Percentiles rank a stretch among this genome's conserved stretches.
phyloP scores from a whole-genome alignment of 352 stramenopile species.

The Plasmopara muralis region DNA sequence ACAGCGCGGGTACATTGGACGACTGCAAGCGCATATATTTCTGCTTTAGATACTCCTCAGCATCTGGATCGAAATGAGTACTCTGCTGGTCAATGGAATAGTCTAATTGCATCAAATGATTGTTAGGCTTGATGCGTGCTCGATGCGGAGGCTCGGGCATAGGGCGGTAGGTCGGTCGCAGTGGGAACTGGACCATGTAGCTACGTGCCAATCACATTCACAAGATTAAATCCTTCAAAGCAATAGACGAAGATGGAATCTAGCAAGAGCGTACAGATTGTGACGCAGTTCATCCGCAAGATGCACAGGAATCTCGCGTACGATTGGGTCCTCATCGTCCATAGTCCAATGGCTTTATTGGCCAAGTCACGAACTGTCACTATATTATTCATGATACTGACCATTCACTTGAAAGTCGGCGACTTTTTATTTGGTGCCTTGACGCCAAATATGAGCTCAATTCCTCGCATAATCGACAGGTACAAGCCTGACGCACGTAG shows the following conservation, averaged over 20 bases:
- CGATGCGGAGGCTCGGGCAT: constrained; percentile 52
- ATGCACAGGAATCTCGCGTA: constrained; percentile 81
- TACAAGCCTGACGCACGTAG: constrained; percentile 5
- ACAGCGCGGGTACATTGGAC: constrained; percentile 49
- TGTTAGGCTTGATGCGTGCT: constrained; percentile 65
- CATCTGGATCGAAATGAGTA: constrained; percentile 69
- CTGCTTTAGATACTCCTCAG: constrained; percentile 77
- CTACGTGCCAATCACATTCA: constrained; percentile 22
- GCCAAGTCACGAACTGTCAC: constrained; percentile 1
- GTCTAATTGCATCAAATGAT: constrained; percentile 74
- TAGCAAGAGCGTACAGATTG: constrained; percentile 45
- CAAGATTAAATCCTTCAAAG: not conserved
- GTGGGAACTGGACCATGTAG: constrained; percentile 73
- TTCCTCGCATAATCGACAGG: constrained; percentile 41
- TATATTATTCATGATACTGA: not conserved
- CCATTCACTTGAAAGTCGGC: too few species aligned
- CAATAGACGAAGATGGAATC: too few species aligned
- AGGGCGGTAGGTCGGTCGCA: constrained; percentile 69
- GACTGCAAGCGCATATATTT: constrained; percentile 63
- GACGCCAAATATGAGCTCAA: constrained; percentile 21
- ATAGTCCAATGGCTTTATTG: constrained; percentile 23
- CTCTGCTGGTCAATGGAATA: constrained; percentile 66
- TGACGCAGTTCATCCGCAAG: constrained; percentile 57
- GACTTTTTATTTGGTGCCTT: not conserved
- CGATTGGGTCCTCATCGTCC: constrained; percentile 61